These are phyloP conservation scores for Punica granatum DNA, from an alignment of 345 rosid genomes.

Conservation along the genomic window DNA sequence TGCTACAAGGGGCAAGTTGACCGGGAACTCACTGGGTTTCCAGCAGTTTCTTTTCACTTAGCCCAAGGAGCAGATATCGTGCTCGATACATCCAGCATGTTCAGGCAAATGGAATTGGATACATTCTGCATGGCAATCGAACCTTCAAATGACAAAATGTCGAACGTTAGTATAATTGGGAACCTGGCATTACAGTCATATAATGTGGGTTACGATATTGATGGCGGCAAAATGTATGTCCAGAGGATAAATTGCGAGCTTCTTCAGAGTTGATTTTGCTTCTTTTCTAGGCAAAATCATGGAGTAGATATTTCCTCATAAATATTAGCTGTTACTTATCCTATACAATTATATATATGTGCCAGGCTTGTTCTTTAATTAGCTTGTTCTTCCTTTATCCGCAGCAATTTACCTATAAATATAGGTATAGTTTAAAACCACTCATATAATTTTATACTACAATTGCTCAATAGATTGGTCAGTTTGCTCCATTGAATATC, in stretches of 20 bases:
- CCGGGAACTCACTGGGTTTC: slow-evolving; percentile 32
- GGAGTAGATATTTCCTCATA: too few species aligned
- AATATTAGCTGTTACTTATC: too few species aligned
- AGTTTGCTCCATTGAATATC: too few species aligned
- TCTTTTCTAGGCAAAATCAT: too few species aligned
- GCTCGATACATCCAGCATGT: slow-evolving; percentile 32
- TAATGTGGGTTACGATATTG: slow-evolving; percentile 33
- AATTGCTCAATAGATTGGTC: too few species aligned
- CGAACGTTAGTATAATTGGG: slow-evolving; percentile 24
- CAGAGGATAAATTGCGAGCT: slow-evolving; percentile 36
- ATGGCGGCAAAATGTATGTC: slow-evolving; percentile 15
- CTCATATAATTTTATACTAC: too few species aligned
- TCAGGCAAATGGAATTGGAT: slow-evolving; percentile 16
- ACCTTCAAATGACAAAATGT: not conserved
- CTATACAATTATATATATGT: too few species aligned
- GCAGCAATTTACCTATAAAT: too few species aligned
- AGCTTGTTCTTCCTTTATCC: too few species aligned
- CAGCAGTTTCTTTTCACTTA: slow-evolving; percentile 33
- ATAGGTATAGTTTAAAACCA: too few species aligned
- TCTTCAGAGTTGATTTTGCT: slow-evolving; percentile 16
- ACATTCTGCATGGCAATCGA: slow-evolving; percentile 35
- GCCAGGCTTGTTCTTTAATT: too few species aligned
- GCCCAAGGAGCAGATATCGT: slow-evolving; percentile 29
- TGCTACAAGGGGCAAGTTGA: slow-evolving; percentile 30
- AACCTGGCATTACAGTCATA: slow-evolving; percentile 38